Conservation (phyloP, 2,329 filamentous ascomycete species). For the Blastomyces parvus region DNA sequence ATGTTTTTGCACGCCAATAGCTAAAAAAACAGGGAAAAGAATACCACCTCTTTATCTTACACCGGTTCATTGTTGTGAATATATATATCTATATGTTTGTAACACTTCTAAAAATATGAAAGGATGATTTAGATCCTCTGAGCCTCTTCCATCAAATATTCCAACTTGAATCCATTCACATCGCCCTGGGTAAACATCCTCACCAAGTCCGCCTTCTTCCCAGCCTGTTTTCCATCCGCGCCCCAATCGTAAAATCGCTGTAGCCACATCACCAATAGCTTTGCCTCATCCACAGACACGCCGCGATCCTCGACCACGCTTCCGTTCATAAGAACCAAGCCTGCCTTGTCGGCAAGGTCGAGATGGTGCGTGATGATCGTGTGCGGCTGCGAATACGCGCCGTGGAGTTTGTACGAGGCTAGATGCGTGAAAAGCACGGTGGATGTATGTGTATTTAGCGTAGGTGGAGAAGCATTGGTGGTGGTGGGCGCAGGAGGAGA, state of each 20-base stretch:
- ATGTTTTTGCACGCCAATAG: neutral
- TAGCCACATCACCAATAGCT: conserved; percentile 82
- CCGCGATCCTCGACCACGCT: conserved; percentile 66
- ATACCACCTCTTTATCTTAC: conserved; percentile 3
- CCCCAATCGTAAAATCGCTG: conserved; percentile 78
- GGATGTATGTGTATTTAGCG: conserved; percentile 48
- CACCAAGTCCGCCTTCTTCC: conserved; percentile 59
- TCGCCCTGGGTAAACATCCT: conserved; percentile 77
- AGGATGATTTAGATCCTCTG: conserved; percentile 54
- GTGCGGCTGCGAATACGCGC: conserved; percentile 82
- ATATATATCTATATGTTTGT: neutral
- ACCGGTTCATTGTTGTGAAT: neutral
- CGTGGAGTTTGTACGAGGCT: conserved; percentile 82
- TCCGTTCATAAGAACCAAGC: conserved; percentile 78
- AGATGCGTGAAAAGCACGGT: conserved; percentile 89
- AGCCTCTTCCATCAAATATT: conserved; percentile 77
- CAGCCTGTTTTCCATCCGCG: conserved; percentile 45
- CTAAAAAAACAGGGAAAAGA: neutral
- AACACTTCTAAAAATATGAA: neutral
- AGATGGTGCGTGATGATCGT: conserved; percentile 88
- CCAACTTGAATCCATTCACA: conserved; percentile 61
- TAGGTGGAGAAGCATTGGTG: conserved; percentile 23
- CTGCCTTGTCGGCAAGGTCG: conserved; percentile 65
- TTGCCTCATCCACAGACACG: conserved; percentile 69
- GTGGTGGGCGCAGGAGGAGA: conserved; percentile 17